Evolutionary conservation across 176 grass and related monocot genomes (phyloP).

Genomic region (Stipa capillata): DNA sequence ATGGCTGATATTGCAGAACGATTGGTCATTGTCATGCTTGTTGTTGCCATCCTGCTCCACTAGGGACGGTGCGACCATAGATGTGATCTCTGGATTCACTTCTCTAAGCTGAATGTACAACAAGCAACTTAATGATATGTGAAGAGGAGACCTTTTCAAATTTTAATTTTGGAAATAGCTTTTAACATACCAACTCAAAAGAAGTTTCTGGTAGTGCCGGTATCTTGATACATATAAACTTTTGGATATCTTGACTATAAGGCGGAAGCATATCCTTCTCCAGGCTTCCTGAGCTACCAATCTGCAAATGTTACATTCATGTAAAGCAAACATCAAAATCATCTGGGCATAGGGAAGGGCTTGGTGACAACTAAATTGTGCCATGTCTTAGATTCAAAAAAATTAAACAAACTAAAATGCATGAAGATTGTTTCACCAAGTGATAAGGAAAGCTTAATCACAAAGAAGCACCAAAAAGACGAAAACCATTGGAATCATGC

Average conservation of each 20-base stretch:
- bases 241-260: slow-evolving; percentile 28
- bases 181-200: slow-evolving; percentile 39
- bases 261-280: slow-evolving; percentile 20
- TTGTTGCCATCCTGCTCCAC: neutral
- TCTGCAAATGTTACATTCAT: slow-evolving; percentile 24
- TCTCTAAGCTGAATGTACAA: slow-evolving; percentile 31
- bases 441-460: neutral
- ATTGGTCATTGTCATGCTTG: neutral
- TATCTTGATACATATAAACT: slow-evolving; percentile 24
- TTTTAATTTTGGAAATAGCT: neutral
- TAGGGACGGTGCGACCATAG: neutral
- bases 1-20: neutral
- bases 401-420: neutral
- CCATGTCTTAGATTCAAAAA: neutral
- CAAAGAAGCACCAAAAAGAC: neutral
- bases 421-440: neutral
- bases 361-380: neutral
- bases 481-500: neutral
- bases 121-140: neutral
- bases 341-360: neutral
- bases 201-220: slow-evolving; percentile 26
- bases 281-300: slow-evolving; percentile 12
- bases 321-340: slow-evolving; percentile 3
- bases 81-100: slow-evolving; percentile 10
- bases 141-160: neutral